Evolutionary conservation across 352 stramenopile species (phyloP).

Genomic region (Albugo laibachii): DNA sequence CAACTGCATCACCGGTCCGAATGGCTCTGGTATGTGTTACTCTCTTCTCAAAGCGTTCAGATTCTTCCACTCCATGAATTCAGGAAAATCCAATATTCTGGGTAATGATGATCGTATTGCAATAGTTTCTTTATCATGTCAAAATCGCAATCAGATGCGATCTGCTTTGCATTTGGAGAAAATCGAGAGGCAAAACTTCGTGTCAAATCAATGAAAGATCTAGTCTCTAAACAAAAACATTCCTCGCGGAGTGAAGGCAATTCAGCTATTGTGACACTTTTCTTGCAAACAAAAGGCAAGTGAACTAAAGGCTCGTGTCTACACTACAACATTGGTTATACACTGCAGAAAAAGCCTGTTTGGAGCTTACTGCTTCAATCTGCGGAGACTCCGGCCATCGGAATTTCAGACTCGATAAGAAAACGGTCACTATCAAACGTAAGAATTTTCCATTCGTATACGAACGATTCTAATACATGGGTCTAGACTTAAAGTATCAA

Average conservation of each 20-base stretch:
- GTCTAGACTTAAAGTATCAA: conserved; percentile 18
- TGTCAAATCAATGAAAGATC: conserved; percentile 15
- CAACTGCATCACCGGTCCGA: conserved; percentile 24
- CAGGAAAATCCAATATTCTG: conserved; percentile 25
- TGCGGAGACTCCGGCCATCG: conserved; percentile 12
- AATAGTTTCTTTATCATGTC: background rate
- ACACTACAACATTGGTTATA: background rate
- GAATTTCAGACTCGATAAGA: conserved; percentile 20
- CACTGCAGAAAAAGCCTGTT: conserved; percentile 10
- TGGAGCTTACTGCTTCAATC: conserved; percentile 11
- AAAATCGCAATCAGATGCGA: conserved; percentile 11
- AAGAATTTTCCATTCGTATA: conserved; percentile 1
- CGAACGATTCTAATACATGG: conserved; percentile 1
- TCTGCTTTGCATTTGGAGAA: conserved; percentile 24
- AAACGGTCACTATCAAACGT: conserved; percentile 16
- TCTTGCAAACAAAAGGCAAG: conserved; percentile 11
- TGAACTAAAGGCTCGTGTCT: background rate
- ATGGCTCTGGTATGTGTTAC: conserved; percentile 14
- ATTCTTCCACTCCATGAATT: no score
- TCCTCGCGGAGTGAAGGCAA: no score
- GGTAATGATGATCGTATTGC: conserved; percentile 5
- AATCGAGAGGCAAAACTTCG: conserved; percentile 11
- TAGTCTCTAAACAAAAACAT: conserved; percentile 1
- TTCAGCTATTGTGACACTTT: conserved; percentile 12
- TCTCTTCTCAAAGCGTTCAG: background rate